These are phyloP conservation scores for Ophiostoma himal-ulmi DNA, from an alignment of 2,329 filamentous ascomycete genomes.

Conservation along the genomic window DNA sequence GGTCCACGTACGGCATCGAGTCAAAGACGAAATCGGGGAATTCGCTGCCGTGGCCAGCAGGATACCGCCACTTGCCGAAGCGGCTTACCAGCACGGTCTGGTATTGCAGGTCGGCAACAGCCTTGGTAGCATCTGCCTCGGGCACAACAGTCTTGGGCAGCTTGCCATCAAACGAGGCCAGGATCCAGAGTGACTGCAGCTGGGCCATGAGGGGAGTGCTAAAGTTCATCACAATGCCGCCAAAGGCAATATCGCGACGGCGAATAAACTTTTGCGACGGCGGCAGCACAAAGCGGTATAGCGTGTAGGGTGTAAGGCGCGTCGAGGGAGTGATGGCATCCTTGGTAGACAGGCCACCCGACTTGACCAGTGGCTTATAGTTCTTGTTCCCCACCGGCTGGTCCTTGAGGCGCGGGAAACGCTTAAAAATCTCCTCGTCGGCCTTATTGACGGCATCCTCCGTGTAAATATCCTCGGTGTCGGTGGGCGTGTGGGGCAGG, in stretches of 20 bases:
- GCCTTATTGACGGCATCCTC: conserved; percentile 38
- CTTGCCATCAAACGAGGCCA: conserved; percentile 55
- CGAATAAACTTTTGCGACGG: conserved; percentile 35
- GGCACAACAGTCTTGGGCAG: conserved; percentile 35
- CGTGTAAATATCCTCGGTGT: conserved; percentile 32
- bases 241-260: conserved; percentile 42
- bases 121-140: conserved; percentile 30
- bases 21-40: conserved; percentile 72
- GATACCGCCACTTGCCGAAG: conserved; percentile 65
- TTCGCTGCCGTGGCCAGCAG: conserved; percentile 56
- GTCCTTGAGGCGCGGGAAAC: conserved; percentile 47
- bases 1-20: conserved; percentile 64
- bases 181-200: conserved; percentile 55
- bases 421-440: conserved; percentile 48
- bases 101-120: conserved; percentile 41
- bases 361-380: conserved; percentile 39
- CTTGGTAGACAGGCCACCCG: conserved; percentile 35
- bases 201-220: conserved; percentile 40
- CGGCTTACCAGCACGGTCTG: conserved; percentile 60
- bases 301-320: conserved; percentile 37
- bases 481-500: conserved; percentile 39
- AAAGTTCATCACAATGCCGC: conserved; percentile 41
- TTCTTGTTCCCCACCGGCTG: conserved; percentile 47
- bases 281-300: conserved; percentile 46
- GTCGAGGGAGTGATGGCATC: conserved; percentile 30